Evolutionary conservation across 2,329 filamentous ascomycete species (phyloP).

Genomic region (Pezizomycotina sp.): DNA sequence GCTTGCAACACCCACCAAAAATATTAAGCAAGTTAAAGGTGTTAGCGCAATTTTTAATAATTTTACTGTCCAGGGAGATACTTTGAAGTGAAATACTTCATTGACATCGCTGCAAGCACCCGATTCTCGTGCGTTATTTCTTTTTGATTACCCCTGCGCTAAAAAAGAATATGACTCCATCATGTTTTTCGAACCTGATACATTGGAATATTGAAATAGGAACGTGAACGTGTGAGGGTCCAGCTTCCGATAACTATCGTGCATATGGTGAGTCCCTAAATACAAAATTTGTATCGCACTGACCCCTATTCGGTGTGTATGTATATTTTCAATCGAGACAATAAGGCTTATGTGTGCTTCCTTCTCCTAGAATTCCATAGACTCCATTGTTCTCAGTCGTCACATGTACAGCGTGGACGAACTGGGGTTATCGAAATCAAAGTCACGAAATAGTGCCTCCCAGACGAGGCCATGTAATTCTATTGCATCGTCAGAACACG

Average conservation of each 20-base stretch:
- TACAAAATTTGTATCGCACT: too few species aligned
- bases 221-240: conserved; percentile 16
- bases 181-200: conserved; percentile 5
- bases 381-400: too few species aligned
- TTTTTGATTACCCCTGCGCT: conserved; percentile 5
- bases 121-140: conserved; percentile 21
- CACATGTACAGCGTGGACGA: too few species aligned
- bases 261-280: conserved; percentile 18
- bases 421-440: too few species aligned
- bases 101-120: conserved; percentile 23
- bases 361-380: too few species aligned
- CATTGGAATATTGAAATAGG: conserved; percentile 3
- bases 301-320: too few species aligned
- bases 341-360: too few species aligned
- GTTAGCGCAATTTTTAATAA: background rate
- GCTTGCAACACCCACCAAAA: background rate
- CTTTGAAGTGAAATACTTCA: conserved; percentile 24
- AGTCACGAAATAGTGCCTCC: too few species aligned
- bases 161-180: too few species aligned
- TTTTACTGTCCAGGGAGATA: conserved; percentile 15
- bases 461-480: too few species aligned
- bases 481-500: too few species aligned
- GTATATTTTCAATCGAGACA: too few species aligned
- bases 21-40: background rate
- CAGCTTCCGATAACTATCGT: conserved; percentile 20